Conservation (phyloP, 202 grass and related monocot species). For the Eragrostis tef region DNA sequence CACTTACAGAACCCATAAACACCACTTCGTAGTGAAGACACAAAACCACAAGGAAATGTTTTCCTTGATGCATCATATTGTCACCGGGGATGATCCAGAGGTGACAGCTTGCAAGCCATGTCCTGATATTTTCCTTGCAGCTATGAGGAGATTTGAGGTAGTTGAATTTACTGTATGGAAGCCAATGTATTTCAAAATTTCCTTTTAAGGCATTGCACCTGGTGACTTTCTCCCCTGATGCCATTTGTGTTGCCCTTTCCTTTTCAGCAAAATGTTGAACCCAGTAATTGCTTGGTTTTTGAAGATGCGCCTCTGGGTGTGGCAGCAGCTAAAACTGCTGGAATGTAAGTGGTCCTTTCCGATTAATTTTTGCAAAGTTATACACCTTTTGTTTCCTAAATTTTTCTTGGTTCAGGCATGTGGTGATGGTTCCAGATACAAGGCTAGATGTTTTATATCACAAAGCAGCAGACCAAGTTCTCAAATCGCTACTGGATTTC, state of each 20-base stretch:
- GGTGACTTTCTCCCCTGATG: conserved; percentile 31
- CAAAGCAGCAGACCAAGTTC: conserved; percentile 85
- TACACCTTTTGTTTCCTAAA: not conserved
- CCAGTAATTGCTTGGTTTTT: conserved; percentile 76
- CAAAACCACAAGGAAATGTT: conserved; percentile 79
- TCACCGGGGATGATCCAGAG: conserved; percentile 77
- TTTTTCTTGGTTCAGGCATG: conserved; percentile 54
- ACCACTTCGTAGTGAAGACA: conserved; percentile 77
- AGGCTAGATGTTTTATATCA: conserved; percentile 71
- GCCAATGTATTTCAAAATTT: not conserved
- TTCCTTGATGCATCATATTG: conserved; percentile 79
- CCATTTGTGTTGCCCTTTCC: conserved; percentile 9
- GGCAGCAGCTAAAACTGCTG: conserved; percentile 80
- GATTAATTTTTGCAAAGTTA: not conserved
- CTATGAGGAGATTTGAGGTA: conserved; percentile 78
- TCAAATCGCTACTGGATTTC: conserved; percentile 73
- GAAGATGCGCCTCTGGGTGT: conserved; percentile 90
- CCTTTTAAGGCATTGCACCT: not conserved
- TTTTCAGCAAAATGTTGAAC: conserved; percentile 59
- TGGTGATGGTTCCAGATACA: conserved; percentile 83
- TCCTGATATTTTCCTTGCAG: conserved; percentile 85
- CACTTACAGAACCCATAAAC: conserved; percentile 65
- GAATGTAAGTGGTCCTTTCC: conserved; percentile 67
- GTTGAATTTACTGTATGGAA: not conserved
- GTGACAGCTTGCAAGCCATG: conserved; percentile 87